Evolutionary conservation across 2,329 filamentous ascomycete species (phyloP), one percentile per base, ranked within the genome.

Genomic region (Diaporthe eres): DNA sequence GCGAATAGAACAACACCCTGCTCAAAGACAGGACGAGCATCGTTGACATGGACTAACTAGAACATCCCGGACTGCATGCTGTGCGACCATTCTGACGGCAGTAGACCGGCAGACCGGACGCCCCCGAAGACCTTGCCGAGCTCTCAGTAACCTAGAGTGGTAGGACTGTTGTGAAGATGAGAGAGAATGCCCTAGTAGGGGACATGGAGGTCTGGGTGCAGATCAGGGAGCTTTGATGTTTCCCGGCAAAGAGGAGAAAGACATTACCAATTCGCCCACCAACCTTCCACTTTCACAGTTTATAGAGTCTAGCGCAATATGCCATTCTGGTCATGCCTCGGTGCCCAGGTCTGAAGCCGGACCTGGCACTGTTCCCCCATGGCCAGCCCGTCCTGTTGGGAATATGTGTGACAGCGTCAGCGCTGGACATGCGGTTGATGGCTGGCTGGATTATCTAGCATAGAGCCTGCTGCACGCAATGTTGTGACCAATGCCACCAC

Each of bases 271-370:
- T 2, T 12, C 8, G 47, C 34, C 13, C 47, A 22, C 8, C 10
- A 6, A 47, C 25, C 60, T 47, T 31, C 13, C 22, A 12, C 4
- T 17, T 17, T 22, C 39, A 15, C 28, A 13, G 39, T 25, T 15
- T 13, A 25, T 19, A 49, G 25, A 28, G n/a, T 25, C 19, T 25
- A 51, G 2, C 28, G 28, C 31, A 31, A 34, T 22, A n/a, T 25
- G 19, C 9, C 19, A n/a, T 51, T 51, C 25, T 17, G 44, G 19
- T 22, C 12, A 47, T 17, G 2, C 28, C 31, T 39, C 22, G 47
- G 34, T 68, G 63, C 44, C 44, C 44, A 67, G 28, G 61, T 67
- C 47, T 53, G 47, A 53, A 53, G 47, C 65, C 65, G 65, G 31
- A 8, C 22, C 39, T 19, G 57, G 34, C 31, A 60, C 31, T 37